Evolutionary conservation across 2,329 filamentous ascomycete species (phyloP), one percentile per base, ranked within the genome.

Genomic region (Eurotiales sp.): DNA sequence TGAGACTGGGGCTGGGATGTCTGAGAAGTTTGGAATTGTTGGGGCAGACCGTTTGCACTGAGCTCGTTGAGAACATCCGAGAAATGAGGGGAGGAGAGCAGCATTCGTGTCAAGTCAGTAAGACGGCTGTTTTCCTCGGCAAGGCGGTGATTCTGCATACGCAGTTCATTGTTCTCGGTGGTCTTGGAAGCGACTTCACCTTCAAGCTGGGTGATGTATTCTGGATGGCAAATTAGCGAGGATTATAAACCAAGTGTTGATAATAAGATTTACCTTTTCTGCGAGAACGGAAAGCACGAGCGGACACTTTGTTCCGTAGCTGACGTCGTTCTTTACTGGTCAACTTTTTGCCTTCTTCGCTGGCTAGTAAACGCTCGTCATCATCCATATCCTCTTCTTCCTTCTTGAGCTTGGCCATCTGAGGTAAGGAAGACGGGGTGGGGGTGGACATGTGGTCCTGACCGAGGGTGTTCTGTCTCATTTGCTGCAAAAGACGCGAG

Each of bases 341-440:
- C n/a, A 99, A 81, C 77, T 96, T 96, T 85, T 99, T 99, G 63
- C 92, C 93, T 73, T 96, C 92, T 64, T 99, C 93, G 55, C 90
- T 96, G n/a, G 90, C 90, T 43, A 96, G 78, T 8, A 96, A 78
- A 59, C 89, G 82, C 78, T 97, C 93, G 62, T 97, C 93, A 70
- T 96, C 92, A 61, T 99, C 93, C 92, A 99, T 97, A 48, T 97
- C 92, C 56, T 96, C 91, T 63, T 97, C 91, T 40, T 96, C 90
- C 79, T 97, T 97, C 79, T 86, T 91, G 56, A 82, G 73, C 57
- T 85, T 86, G 45, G 86, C 78, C 60, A 90, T 81, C 66, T 89
- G 86, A 51, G 83, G 77, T n/a, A 85, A 69, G 7, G 37, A 32
- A 60, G 42, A 67, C 61, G 12, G 62, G 3, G 42, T 44, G 7